These are phyloP conservation scores for Tinospora cordifolia DNA, from an alignment of 164 flowering plant species.

Conservation along the genomic window DNA sequence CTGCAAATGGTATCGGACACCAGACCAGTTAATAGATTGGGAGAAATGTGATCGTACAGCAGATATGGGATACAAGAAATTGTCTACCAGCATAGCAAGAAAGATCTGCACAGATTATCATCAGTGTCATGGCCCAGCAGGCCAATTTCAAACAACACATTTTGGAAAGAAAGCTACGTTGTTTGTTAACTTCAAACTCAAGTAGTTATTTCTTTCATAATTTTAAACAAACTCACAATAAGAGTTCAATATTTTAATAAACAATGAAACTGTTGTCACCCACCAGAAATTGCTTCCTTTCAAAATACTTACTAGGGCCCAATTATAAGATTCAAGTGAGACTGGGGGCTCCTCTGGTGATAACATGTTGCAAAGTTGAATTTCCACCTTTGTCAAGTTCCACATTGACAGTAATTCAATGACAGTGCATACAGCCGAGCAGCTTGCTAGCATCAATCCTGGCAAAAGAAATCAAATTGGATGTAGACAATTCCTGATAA, in stretches of 20 bases:
- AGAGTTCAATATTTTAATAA: not conserved
- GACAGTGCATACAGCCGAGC: constrained; percentile 53
- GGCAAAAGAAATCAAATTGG: constrained; percentile 18
- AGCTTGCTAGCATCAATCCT: constrained; percentile 59
- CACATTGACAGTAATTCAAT: constrained; percentile 87
- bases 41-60: constrained; percentile 83
- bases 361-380: constrained; percentile 78
- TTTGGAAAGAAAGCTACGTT: not conserved
- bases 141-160: not conserved
- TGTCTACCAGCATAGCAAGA: constrained; percentile 85
- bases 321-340: constrained; percentile 78
- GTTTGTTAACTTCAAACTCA: not conserved
- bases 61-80: constrained; percentile 77
- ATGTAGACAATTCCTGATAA: not conserved
- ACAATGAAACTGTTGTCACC: not conserved
- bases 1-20: constrained; percentile 77
- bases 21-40: constrained; percentile 93
- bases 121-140: constrained; percentile 3
- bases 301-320: constrained; percentile 67
- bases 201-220: not conserved
- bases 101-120: constrained; percentile 55
- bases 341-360: constrained; percentile 88
- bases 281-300: not conserved
- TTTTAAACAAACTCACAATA: no score
- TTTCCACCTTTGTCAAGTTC: constrained; percentile 91